Evolutionary conservation across 2,329 filamentous ascomycete genomes (phyloP).

Genomic region (Dothidotthia symphoricarpi): DNA sequence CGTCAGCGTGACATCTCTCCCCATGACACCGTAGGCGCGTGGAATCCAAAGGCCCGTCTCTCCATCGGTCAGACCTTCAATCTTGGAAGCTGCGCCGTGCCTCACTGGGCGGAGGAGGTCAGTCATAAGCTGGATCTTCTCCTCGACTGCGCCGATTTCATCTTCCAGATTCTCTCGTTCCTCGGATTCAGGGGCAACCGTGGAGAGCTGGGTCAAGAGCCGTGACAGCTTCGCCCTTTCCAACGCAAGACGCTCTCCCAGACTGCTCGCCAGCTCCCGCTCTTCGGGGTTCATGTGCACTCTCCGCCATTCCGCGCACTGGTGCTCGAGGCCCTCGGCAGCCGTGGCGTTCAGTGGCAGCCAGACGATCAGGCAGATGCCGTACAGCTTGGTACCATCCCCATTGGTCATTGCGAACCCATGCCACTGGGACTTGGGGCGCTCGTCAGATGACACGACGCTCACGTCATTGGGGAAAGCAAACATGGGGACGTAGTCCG

Average conservation of each 20-base stretch:
- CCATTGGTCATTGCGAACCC: conserved; percentile 97
- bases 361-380: conserved; percentile 90
- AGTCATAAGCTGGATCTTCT: conserved; percentile 96
- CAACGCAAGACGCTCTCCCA: conserved; percentile 80
- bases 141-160: conserved; percentile 91
- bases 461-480: conserved; percentile 98
- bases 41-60: conserved; percentile 97
- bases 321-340: conserved; percentile 76
- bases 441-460: conserved; percentile 91
- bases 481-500: conserved; percentile 99
- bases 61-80: conserved; percentile 91
- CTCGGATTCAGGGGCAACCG: conserved; percentile 73
- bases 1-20: conserved; percentile 77
- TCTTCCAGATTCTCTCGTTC: conserved; percentile 86
- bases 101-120: conserved; percentile 89
- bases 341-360: conserved; percentile 78
- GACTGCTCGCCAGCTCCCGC: conserved; percentile 83
- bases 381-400: conserved; percentile 88
- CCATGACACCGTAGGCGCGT: conserved; percentile 87
- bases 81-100: conserved; percentile 93
- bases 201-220: conserved; percentile 78
- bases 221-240: conserved; percentile 90
- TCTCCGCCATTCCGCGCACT: conserved; percentile 53
- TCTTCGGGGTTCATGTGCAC: conserved; percentile 85
- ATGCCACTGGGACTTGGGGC: conserved; percentile 96